These are phyloP conservation scores for Carpinus viminea DNA, from an alignment of 306 rosid species.

Conservation along the genomic window DNA sequence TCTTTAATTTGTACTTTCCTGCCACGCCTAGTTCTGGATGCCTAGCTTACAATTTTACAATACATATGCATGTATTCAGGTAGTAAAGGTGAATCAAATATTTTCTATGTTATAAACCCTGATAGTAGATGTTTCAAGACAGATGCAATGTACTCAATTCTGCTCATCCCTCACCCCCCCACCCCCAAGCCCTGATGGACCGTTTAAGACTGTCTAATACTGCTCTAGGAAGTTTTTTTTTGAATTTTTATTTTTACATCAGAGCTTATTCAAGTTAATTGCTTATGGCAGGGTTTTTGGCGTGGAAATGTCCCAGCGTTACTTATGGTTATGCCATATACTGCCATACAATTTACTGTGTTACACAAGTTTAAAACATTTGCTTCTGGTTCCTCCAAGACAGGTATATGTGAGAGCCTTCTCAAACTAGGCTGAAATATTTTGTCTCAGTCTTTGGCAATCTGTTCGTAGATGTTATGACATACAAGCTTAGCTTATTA, in stretches of 20 bases:
- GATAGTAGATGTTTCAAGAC: neutral
- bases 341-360: conserved; percentile 90
- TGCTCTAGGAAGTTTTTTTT: neutral
- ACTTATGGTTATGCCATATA: conserved; percentile 98
- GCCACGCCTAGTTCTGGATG: neutral
- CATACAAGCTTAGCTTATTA: neutral
- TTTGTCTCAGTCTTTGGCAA: neutral
- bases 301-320: conserved; percentile 96
- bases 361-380: conserved; percentile 76
- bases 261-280: conserved; percentile 1
- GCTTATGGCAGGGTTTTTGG: conserved; percentile 80
- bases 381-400: conserved; percentile 86
- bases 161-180: neutral
- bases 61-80: neutral
- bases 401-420: conserved; percentile 43
- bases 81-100: no score
- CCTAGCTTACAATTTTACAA: neutral
- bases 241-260: neutral
- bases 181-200: neutral
- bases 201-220: neutral
- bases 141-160: neutral
- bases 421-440: neutral
- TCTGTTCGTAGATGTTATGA: neutral
- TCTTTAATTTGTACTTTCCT: neutral
- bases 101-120: neutral